Base-by-base conservation (phyloP, 495 filamentous ascomycete genomes). In the Podospora pseudoanserina region DNA sequence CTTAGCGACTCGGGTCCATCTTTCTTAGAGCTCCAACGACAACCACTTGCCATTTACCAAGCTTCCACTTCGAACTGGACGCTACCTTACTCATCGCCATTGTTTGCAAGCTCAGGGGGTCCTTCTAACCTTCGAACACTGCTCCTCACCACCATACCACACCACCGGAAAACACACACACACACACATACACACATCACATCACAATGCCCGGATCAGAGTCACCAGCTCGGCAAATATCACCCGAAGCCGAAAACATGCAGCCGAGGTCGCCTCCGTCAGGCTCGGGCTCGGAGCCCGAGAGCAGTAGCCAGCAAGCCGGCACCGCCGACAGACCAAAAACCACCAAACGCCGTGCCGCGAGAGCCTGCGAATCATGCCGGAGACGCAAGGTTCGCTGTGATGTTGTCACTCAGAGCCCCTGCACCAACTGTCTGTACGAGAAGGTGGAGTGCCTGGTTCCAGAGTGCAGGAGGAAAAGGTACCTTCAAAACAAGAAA, bases 371-470 rank as follows among this genome's bases (percentile, higher is more conserved):
- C 75, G 90, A 91, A 71, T 91, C 89, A 71, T 97, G 93, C 74
- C 85, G 93, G 65, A 86, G 90, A 27, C 88, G 93, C 72, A 97
- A 97, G 78, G 93, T 97, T n/a, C 85, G 93, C 60, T 97, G 93
- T 80, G 92, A 97, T 81, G 93, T 96, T 68, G 91, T 94, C 58
- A 92, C 96, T 72, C 90, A 91, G 44, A 87, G 89, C 30, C 93
- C 93, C 5, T 97, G 93, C 76, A 92, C 90, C 20, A 97, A 96
- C 80, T 97, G 93, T 80, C 85, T 91, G 30, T 83, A 93, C 78
- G 93, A 97, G 77, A 88, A 92, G 71, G 92, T 96, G 64, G 90
- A 92, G 63, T 97, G 93, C 80, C 83, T 94, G 54, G 90, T 97
- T 9, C 92, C 92, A 58, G 93, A 96, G 76, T 96, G 93, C 83